Evolutionary conservation across 371 early-diverging fungal species (phyloP).

Genomic region (Parasitella parasitica): DNA sequence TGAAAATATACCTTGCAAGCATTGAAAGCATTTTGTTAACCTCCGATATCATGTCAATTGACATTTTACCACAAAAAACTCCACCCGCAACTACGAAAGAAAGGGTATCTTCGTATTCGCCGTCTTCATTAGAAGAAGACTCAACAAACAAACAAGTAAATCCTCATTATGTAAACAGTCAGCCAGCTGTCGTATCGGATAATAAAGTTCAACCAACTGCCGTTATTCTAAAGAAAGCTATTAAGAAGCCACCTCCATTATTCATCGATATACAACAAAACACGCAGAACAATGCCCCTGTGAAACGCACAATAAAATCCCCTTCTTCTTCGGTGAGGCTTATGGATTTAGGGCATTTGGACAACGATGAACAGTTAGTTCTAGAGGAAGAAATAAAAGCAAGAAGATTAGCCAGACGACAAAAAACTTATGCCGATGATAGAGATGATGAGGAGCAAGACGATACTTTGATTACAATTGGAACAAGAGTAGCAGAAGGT

Average conservation of each 20-base stretch:
- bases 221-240: neutral
- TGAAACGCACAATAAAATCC: slow-evolving; percentile 1
- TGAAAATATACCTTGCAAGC: neutral
- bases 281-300: neutral
- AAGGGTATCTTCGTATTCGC: neutral
- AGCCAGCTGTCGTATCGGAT: neutral
- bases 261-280: slow-evolving; percentile 1
- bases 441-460: slow-evolving; percentile 43
- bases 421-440: slow-evolving; percentile 15
- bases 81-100: neutral
- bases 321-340: neutral
- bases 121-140: neutral
- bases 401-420: slow-evolving; percentile 30
- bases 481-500: slow-evolving; percentile 66
- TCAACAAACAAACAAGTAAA: neutral
- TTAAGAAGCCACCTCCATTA: slow-evolving; percentile 1
- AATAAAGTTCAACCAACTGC: slow-evolving; percentile 1
- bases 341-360: slow-evolving; percentile 29
- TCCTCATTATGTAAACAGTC: neutral
- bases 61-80: neutral
- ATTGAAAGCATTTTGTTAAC: neutral
- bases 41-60: neutral
- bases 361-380: slow-evolving; percentile 29
- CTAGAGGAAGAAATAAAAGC: slow-evolving; percentile 36
- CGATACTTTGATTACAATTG: slow-evolving; percentile 52